A percentile compares a stretch with the other conserved stretches of the same genome.
Conservation (phyloP, 805 yeast genomes). For the Blastobotrys parvus region DNA sequence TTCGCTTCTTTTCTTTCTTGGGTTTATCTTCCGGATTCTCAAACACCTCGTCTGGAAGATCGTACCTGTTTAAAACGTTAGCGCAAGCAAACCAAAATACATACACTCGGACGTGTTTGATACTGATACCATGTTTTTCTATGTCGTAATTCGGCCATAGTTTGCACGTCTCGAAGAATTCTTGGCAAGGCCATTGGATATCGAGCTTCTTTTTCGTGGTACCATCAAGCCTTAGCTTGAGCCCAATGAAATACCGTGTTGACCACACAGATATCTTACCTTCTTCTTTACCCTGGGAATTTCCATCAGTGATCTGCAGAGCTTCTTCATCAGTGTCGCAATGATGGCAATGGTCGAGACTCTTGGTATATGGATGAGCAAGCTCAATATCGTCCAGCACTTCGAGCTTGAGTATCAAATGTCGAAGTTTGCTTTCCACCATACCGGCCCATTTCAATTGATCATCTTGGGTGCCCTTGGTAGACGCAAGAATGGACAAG, state of each 20-base stretch:
- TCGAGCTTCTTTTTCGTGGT: constrained; percentile 47
- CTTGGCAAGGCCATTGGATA: constrained; percentile 83
- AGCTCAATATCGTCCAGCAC: constrained; percentile 60
- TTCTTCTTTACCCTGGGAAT: constrained; percentile 26
- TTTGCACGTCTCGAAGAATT: constrained; percentile 74
- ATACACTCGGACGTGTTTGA: constrained; percentile 61
- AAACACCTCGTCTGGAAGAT: constrained; percentile 79
- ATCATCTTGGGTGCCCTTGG: constrained; percentile 66
- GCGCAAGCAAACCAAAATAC: constrained; percentile 4
- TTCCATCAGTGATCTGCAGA: constrained; percentile 47
- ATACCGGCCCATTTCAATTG: constrained; percentile 89
- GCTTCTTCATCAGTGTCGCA: constrained; percentile 48
- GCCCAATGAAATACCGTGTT: constrained; percentile 74
- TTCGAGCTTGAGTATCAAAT: constrained; percentile 78
- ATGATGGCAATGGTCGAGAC: constrained; percentile 49
- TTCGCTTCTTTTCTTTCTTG: constrained; percentile 46
- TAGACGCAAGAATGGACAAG: constrained; percentile 69
- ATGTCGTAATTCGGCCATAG: constrained; percentile 62
- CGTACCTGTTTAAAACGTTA: constrained; percentile 32
- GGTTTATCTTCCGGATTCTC: constrained; percentile 76
- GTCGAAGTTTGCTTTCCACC: constrained; percentile 80
- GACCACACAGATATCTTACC: constrained; percentile 40
- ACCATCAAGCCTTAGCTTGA: constrained; percentile 47
- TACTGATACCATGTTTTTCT: constrained; percentile 48
- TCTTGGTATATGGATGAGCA: constrained; percentile 87